These are phyloP conservation scores for Aquilaria sinensis DNA, from an alignment of 345 rosid species.

Conservation along the genomic window DNA sequence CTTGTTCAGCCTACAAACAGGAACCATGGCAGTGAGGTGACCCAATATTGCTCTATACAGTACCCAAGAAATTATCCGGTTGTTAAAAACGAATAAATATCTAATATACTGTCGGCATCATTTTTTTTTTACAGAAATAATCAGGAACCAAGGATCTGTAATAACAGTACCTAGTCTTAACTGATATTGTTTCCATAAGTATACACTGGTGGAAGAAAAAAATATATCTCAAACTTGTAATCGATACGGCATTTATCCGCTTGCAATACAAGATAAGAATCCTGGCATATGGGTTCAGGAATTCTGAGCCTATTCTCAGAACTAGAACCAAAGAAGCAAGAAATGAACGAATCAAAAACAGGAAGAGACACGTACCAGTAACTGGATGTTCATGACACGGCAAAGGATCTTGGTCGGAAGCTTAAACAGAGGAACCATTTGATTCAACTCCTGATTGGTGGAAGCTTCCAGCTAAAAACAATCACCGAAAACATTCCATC, in stretches of 20 bases:
- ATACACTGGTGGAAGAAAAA: slow-evolving; percentile 1
- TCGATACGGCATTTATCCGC: slow-evolving; percentile 24
- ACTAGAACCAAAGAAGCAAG: neutral
- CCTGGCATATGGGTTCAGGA: slow-evolving; percentile 11
- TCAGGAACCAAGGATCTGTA: too few relatives aligned
- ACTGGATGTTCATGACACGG: slow-evolving; percentile 47
- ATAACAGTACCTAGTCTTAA: too few relatives aligned
- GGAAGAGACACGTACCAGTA: slow-evolving; percentile 38
- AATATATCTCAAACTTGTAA: slow-evolving; percentile 54
- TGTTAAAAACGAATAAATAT: too few relatives aligned
- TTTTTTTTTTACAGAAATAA: too few relatives aligned
- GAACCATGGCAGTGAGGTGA: too few relatives aligned
- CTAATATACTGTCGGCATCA: too few relatives aligned
- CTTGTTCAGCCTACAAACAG: slow-evolving; percentile 57
- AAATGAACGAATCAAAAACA: neutral
- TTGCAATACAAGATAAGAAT: slow-evolving; percentile 6
- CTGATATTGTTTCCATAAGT: too few relatives aligned
- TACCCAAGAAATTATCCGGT: too few relatives aligned
- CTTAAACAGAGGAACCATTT: slow-evolving; percentile 50
- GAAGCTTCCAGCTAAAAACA: slow-evolving; percentile 67
- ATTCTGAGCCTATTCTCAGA: neutral
- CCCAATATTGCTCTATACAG: too few relatives aligned
- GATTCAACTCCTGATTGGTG: slow-evolving; percentile 59
- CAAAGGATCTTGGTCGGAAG: slow-evolving; percentile 84
- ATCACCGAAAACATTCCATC: slow-evolving; percentile 5